Percentiles rank a stretch among this genome's conserved stretches.
These are phyloP conservation scores for Fusarium penzigii DNA, from an alignment of 2,329 filamentous ascomycete species.

Conservation along the genomic window DNA sequence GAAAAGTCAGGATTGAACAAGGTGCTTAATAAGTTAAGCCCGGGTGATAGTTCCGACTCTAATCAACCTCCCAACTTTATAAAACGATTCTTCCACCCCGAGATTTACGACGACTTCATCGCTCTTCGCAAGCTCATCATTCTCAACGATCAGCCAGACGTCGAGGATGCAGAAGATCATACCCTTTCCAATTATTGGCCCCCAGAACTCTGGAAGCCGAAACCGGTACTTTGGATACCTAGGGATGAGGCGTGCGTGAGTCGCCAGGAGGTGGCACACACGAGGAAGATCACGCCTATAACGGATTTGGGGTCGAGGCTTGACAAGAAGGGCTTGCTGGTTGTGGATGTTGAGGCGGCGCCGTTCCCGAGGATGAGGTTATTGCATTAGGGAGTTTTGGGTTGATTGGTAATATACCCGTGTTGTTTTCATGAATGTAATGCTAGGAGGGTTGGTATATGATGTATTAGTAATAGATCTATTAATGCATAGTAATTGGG, in stretches of 20 bases:
- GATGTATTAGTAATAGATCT: too few species aligned
- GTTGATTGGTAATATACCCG: slow-evolving; percentile 29
- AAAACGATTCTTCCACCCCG: slow-evolving; percentile 73
- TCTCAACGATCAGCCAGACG: slow-evolving; percentile 43
- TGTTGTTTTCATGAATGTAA: slow-evolving; percentile 24
- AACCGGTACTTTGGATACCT: slow-evolving; percentile 82
- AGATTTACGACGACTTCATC: slow-evolving; percentile 73
- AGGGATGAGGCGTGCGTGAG: slow-evolving; percentile 73
- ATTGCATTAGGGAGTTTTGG: slow-evolving; percentile 39
- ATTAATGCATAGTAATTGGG: too few species aligned
- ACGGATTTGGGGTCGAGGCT: slow-evolving; percentile 57
- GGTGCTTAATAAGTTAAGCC: slow-evolving; percentile 28
- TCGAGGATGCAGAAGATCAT: slow-evolving; percentile 53
- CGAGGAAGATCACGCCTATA: slow-evolving; percentile 70
- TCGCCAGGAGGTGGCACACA: slow-evolving; percentile 74
- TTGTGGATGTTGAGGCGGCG: slow-evolving; percentile 40
- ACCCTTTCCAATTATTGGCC: slow-evolving; percentile 70
- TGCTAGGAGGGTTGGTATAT: neutral
- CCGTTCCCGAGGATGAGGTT: slow-evolving; percentile 37
- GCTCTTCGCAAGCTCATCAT: slow-evolving; percentile 71
- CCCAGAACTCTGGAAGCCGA: slow-evolving; percentile 57
- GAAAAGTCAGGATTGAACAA: slow-evolving; percentile 31
- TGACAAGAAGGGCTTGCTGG: slow-evolving; percentile 36
- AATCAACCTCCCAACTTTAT: slow-evolving; percentile 51
- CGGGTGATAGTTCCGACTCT: slow-evolving; percentile 28